Percentiles rank a stretch among this genome's conserved stretches.
phyloP scores from a whole-genome alignment of 371 early-diverging fungal genomes.

The Rhizopus microsporus region DNA sequence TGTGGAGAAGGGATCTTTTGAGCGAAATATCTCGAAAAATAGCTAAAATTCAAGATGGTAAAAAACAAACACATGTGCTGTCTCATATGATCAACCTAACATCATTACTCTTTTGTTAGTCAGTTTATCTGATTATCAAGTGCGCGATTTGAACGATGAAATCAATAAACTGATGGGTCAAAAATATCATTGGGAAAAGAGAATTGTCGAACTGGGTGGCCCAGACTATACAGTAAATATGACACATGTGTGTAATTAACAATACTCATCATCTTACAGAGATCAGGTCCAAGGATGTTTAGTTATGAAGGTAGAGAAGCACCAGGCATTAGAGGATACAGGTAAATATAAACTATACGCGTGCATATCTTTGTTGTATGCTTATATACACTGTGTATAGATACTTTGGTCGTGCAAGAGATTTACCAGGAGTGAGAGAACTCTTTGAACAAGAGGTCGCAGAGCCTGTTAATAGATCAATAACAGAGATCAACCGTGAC shows the following conservation, averaged over 20 bases:
- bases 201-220: slow-evolving; percentile 93
- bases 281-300: slow-evolving; percentile 74
- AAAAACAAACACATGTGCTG: slow-evolving; percentile 7
- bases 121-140: slow-evolving; percentile 84
- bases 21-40: slow-evolving; percentile 87
- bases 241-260: neutral
- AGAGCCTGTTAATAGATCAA: slow-evolving; percentile 50
- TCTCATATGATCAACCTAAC: neutral
- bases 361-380: neutral
- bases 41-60: slow-evolving; percentile 90
- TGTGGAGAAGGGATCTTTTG: slow-evolving; percentile 88
- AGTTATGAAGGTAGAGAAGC: slow-evolving; percentile 90
- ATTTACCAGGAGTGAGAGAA: slow-evolving; percentile 94
- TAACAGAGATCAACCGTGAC: slow-evolving; percentile 74
- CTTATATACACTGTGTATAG: slow-evolving; percentile 24
- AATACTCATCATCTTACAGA: slow-evolving; percentile 37
- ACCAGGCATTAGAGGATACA: slow-evolving; percentile 91
- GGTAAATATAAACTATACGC: slow-evolving; percentile 46
- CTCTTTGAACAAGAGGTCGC: slow-evolving; percentile 73
- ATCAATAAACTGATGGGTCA: slow-evolving; percentile 93
- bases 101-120: slow-evolving; percentile 41
- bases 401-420: slow-evolving; percentile 97
- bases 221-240: slow-evolving; percentile 82
- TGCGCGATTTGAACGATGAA: slow-evolving; percentile 94
- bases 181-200: slow-evolving; percentile 90